Evolutionary conservation across 176 grass and related monocot species (phyloP).

Genomic region (Hsuehochloa calcarea): DNA sequence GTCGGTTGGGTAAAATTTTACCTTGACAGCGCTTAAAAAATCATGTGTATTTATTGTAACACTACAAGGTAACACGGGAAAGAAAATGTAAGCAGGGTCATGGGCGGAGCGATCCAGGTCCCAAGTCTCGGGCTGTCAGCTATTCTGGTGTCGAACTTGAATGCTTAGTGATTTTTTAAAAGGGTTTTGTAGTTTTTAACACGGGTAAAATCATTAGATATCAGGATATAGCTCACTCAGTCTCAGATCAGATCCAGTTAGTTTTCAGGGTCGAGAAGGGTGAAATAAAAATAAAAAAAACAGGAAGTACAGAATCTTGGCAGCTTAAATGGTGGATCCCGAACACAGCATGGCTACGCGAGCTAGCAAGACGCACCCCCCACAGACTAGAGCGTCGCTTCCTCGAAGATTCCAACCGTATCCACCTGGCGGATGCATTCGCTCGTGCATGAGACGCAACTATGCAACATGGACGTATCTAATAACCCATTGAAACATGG

Average conservation of each 20-base stretch:
- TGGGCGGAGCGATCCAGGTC: too few species aligned
- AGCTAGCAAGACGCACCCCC: background rate
- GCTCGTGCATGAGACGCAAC: background rate
- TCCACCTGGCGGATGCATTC: background rate
- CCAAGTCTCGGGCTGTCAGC: too few species aligned
- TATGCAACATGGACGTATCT: background rate
- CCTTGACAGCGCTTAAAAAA: background rate
- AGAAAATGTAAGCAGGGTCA: too few species aligned
- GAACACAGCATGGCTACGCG: background rate
- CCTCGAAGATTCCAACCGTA: background rate
- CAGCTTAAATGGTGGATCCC: conserved; percentile 39
- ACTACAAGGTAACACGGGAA: too few species aligned
- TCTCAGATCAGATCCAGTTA: too few species aligned
- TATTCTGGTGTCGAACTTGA: too few species aligned
- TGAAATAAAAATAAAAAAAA: background rate
- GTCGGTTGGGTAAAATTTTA: background rate
- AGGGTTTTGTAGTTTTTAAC: too few species aligned
- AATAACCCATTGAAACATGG: background rate
- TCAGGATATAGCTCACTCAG: too few species aligned
- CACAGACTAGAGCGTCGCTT: background rate
- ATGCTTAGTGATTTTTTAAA: too few species aligned
- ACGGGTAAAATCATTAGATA: too few species aligned
- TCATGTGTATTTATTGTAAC: too few species aligned
- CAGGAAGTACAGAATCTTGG: background rate
- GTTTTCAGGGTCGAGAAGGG: background rate